Conservation (phyloP, 352 stramenopile species). For the Phytophthora pinifolia region DNA sequence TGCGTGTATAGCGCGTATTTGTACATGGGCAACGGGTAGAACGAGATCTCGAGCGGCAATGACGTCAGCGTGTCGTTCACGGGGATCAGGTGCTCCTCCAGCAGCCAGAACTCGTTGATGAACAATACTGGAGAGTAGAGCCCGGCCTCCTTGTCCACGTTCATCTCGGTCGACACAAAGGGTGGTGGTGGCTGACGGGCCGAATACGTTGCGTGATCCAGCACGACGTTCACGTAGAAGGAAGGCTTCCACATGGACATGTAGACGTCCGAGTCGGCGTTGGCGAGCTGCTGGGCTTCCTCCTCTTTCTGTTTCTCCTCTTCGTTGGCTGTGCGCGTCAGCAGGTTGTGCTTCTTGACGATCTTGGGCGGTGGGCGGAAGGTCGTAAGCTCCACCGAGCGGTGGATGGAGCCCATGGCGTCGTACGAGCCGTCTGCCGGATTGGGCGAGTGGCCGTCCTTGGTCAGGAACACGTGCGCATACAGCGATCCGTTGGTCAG, state of each 20-base stretch:
- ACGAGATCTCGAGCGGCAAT: conserved; percentile 84
- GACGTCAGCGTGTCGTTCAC: conserved; percentile 89
- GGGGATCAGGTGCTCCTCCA: conserved; percentile 82
- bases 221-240: conserved; percentile 67
- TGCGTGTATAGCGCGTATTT: conserved; percentile 94
- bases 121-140: conserved; percentile 91
- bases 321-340: conserved; percentile 16
- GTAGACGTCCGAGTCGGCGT: conserved; percentile 41
- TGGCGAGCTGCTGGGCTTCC: conserved; percentile 10
- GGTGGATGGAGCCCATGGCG: conserved; percentile 50
- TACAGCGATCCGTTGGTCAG: conserved; percentile 78
- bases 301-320: conserved; percentile 7
- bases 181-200: conserved; percentile 53
- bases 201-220: conserved; percentile 73
- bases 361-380: conserved; percentile 76
- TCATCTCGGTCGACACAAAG: conserved; percentile 65
- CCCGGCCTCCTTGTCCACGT: conserved; percentile 52
- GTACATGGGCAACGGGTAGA: conserved; percentile 85
- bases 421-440: conserved; percentile 62
- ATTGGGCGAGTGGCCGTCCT: conserved; percentile 70
- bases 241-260: conserved; percentile 83
- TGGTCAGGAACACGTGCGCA: conserved; percentile 86
- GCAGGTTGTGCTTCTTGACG: conserved; percentile 78
- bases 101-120: conserved; percentile 94
- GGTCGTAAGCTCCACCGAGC: conserved; percentile 63